Base-by-base conservation (phyloP, 2,329 filamentous ascomycete genomes). In the Hymenoscyphus infarciens region DNA sequence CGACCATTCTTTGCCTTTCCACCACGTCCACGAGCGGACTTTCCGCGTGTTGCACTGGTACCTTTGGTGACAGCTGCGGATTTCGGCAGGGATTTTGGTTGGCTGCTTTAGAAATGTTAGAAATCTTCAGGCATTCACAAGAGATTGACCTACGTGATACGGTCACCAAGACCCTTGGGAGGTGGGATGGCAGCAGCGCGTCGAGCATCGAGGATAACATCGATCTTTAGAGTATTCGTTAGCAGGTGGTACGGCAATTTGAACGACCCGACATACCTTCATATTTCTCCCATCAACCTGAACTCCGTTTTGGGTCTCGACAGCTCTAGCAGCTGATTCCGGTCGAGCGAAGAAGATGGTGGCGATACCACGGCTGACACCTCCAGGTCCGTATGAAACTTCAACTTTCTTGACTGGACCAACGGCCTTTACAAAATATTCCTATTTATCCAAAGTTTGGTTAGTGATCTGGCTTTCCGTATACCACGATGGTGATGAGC, bases 391-490 rank as follows among this genome's bases (percentile, higher is more conserved):
- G 79, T 99, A 99, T 59, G 91, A 92, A 72, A 99, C 83, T 71
- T 95, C 88, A 68, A 96, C 91, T 78, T 85, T 89, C 84, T 96
- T 97, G 79, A 98, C 91, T 67, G 90, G 86, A 70, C 93, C 94
- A 76, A 97, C 87, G 72, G 91, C 89, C 75, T 91, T 89, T 74
- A 83, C 80, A 78, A 99, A 98, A 79, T 98, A 99, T 81, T 99
- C 95, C 95, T 99, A 92, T 80, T 78, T 78, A 77, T 78, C 77
- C 77, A 81, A 81, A 78, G 69, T 74, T 76, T 80, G 78, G 87
- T 92, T 86, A 92, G 89, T 90, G 74, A 81, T 79, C 76, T 77
- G 72, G 75, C 79, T 75, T 74, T 75, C 67, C 69, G 73, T 74
- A 73, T 76, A 69, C 75, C 71, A 70, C 71, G 63, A 35, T 61